These are phyloP conservation scores for Phlebopus sp. DNA, from an alignment of 1,284 basidiomycete genomes.

Conservation along the genomic window DNA sequence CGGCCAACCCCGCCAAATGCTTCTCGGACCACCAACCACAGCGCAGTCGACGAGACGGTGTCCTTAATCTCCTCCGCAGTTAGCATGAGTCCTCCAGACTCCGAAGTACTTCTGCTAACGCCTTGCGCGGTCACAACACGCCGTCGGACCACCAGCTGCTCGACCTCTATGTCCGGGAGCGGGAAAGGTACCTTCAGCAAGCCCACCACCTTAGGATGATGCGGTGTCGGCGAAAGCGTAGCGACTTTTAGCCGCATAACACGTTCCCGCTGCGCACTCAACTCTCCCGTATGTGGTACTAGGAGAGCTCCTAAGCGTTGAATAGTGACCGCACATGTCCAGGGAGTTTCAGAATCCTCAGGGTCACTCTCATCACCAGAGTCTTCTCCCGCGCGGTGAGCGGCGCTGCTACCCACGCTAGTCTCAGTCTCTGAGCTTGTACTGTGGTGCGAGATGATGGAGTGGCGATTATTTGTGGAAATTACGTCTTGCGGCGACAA, in stretches of 20 bases:
- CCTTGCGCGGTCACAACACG: constrained; percentile 47
- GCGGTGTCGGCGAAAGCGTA: constrained; percentile 87
- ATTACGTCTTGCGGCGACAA: constrained; percentile 4
- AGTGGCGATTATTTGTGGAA: constrained; percentile 16
- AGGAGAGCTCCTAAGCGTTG: constrained; percentile 31
- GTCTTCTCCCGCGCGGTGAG: constrained; percentile 35
- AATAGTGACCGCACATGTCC: constrained; percentile 78
- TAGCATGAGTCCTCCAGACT: constrained; percentile 51
- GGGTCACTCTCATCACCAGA: constrained; percentile 79
- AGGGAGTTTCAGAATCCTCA: constrained; percentile 94
- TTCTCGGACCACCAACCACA: constrained; percentile 93
- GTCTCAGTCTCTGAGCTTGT: constrained; percentile 27
- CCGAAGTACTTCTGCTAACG: constrained; percentile 37
- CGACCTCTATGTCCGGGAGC: constrained; percentile 73
- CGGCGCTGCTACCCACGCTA: constrained; percentile 18
- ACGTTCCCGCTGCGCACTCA: constrained; percentile 8
- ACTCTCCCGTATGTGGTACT: constrained; percentile 3
- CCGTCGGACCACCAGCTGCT: constrained; percentile 49
- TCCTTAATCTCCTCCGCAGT: constrained; percentile 95
- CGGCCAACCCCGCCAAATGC: constrained; percentile 87
- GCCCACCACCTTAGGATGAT: constrained; percentile 93
- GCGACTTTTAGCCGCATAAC: constrained; percentile 59
- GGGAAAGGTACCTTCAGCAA: constrained; percentile 89
- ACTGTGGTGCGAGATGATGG: constrained; percentile 29
- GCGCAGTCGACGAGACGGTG: constrained; percentile 80